Percentiles rank a stretch among this genome's conserved stretches.
phyloP scores from a whole-genome alignment of 495 filamentous ascomycete genomes.

The Halenospora varia region DNA sequence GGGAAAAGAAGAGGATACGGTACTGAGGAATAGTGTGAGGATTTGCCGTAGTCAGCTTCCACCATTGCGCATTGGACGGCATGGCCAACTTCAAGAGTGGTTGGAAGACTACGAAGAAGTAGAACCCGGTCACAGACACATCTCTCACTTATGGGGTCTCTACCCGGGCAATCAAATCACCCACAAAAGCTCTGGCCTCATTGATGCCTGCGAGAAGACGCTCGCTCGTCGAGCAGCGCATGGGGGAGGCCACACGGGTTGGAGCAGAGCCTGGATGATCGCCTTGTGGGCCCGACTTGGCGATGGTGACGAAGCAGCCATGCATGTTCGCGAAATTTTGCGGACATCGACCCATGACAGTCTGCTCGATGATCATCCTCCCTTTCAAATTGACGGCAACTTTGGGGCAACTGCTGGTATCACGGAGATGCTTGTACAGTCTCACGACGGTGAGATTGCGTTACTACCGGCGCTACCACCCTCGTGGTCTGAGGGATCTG shows the following conservation, averaged over 20 bases:
- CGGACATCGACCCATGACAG: slow-evolving; percentile 37
- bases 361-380: slow-evolving; percentile 37
- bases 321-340: slow-evolving; percentile 34
- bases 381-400: slow-evolving; percentile 51
- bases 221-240: too few relatives aligned
- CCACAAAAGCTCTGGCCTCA: too few relatives aligned
- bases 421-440: slow-evolving; percentile 48
- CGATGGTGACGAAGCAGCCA: not conserved
- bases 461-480: slow-evolving; percentile 41
- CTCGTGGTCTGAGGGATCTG: slow-evolving; percentile 29
- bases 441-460: slow-evolving; percentile 39
- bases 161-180: too few relatives aligned
- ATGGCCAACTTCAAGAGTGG: too few relatives aligned
- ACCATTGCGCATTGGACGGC: too few relatives aligned
- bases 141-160: too few relatives aligned
- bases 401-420: slow-evolving; percentile 46
- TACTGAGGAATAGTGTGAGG: not conserved
- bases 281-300: too few relatives aligned
- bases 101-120: too few relatives aligned
- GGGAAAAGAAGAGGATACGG: not conserved
- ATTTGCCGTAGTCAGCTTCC: not conserved
- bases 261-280: too few relatives aligned
- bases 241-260: too few relatives aligned
- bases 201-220: too few relatives aligned
- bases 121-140: too few relatives aligned